phyloP scores from a whole-genome alignment of 345 rosid species.

The Turritis glabra region DNA sequence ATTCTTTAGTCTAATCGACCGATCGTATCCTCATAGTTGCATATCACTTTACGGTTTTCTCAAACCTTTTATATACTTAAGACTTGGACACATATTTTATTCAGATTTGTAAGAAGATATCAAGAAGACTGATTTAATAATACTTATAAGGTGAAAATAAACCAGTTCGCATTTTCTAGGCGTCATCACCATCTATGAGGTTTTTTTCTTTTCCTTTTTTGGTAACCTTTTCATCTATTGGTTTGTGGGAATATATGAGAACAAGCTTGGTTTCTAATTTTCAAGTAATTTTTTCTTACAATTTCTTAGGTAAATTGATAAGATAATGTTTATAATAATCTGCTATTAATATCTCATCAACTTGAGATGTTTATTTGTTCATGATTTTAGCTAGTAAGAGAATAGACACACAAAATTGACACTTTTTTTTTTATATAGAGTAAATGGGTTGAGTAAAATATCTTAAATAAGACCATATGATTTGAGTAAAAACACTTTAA shows the following conservation, averaged over 20 bases:
- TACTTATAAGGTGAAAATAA: not conserved
- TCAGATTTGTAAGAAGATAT: not conserved
- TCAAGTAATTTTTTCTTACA: not conserved
- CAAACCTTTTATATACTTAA: conserved; percentile 8
- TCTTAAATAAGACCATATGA: conserved; percentile 16
- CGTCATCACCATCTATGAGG: not conserved
- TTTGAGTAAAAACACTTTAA: conserved; percentile 26
- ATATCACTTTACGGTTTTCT: conserved; percentile 23
- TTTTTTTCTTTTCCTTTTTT: not conserved
- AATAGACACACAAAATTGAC: not conserved
- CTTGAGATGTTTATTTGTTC: conserved; percentile 5
- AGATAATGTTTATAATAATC: not conserved
- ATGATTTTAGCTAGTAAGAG: not conserved
- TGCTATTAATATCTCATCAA: not conserved
- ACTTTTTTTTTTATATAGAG: not conserved
- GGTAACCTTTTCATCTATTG: not conserved
- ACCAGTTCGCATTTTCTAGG: not conserved
- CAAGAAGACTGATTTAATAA: not conserved
- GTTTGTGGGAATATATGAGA: not conserved
- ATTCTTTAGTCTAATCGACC: conserved; percentile 10
- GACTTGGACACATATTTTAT: not conserved
- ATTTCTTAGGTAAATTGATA: too few species aligned
- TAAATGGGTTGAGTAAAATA: conserved; percentile 1
- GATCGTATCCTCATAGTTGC: conserved; percentile 3
- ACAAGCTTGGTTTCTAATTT: conserved; percentile 11